Base-by-base conservation (phyloP, 2,329 filamentous ascomycete genomes). In the Lecanoromycetidae sp. region DNA sequence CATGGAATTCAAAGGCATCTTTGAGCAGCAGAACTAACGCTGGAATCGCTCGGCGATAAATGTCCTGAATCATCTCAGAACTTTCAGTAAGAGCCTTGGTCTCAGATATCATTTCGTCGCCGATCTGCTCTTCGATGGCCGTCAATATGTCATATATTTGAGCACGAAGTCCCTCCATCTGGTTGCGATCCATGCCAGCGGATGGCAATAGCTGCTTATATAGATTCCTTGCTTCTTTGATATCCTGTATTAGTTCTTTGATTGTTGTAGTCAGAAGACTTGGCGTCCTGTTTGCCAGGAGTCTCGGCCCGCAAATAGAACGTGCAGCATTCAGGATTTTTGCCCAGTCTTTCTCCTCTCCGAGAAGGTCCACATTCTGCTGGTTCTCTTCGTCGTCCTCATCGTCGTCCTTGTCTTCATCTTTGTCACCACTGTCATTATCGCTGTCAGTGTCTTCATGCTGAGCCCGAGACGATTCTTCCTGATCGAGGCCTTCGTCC, bases 41-140 rank as follows among this genome's bases (percentile, higher is more conserved):
- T 10, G 52, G 52, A 7, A 54, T 46, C 17, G 40, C 50, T 5
- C 41, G 33, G 23, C 36, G 36, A 40, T 52, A 52, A 12, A 54
- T 49, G 25, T 54, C 52, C 12, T 27, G 40, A 7, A 52, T 30
- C 15, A 51, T 35, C 22, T 48, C 20, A 7, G 30, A n/a, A 13
- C 29, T 35, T 33, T 48, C 36, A 3, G 8, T 43, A 6, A 19
- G 27, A 15, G 35, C 30, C 3, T 19, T 22, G 22, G 26, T 36
- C 29, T 48, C 29, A 10, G 32, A 33, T 23, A 42, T 26, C 3
- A 4, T 12, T n/a, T 39, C 30, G 26, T 43, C 22, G 17, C 30
- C 37, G 43, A 50, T 38, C 5, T 20, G 22, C 27, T 45, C 23
- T 32, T 48, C 34, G 5, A 50, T 32, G 12, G 5, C 25, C 12